Evolutionary conservation across 2,329 filamentous ascomycete genomes (phyloP), one percentile per base, ranked within the genome.

Genomic region (Cordyceps fumosorosea): DNA sequence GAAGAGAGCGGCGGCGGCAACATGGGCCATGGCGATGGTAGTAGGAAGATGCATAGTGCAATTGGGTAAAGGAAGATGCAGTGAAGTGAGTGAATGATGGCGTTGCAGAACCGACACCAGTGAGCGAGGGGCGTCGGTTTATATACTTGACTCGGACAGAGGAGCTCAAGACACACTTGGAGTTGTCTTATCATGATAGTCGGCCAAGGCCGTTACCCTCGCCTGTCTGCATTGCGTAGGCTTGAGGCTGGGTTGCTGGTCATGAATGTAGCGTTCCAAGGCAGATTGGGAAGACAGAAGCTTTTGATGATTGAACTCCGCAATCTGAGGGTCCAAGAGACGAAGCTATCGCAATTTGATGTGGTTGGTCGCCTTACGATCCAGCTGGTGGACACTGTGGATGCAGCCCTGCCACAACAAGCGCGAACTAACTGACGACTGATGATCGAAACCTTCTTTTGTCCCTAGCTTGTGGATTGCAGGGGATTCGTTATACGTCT

Each of bases 21-120:
- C 42, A 2, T 62, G 59, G 32, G 59, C 59, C 52, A 62, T 62
- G 44, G 42, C 44, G 29, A 57, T 34, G 22, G 44, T 18, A n/a
- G 3, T 40, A 20, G 12, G 32, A 8, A 54, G 29, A 54, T 22
- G 50, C 50, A 53, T 53, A 5, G 8, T 54, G 32, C 3, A 24
- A 40, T 32, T n/a, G 11, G 24, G 24, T n/a, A 5, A n/a, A 29
- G 26, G 26, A 6, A 29, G 29, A 44, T 44, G 16, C n/a, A 16
- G 16, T 44, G 40, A 44, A 44, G 12, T 51, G 16, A 3, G 12
- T 51, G 29, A 26, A 8, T 32, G 26, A n/a, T 20, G 7, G 16
- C 10, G 3, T 32, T 8, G 34, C 11, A 37, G n/a, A n/a, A 32
- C 26, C 18, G n/a, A 20, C 3, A 2, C 22, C 22, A 16, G 5